Evolutionary conservation across 768 basidiomycete genomes (phyloP).

Genomic region (Boletus sensibilis): DNA sequence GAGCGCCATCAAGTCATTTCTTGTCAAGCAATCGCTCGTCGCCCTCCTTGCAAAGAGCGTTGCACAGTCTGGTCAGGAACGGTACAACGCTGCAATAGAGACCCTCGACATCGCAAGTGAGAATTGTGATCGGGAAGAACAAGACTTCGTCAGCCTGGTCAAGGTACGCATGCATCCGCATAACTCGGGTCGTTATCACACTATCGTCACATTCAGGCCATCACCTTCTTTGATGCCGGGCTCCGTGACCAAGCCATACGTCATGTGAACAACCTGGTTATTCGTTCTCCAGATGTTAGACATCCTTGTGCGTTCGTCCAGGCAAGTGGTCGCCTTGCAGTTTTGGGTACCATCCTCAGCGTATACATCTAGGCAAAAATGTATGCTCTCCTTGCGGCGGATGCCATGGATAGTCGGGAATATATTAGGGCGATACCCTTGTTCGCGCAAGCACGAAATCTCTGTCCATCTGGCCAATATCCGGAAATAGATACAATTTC

Average conservation of each 20-base stretch:
- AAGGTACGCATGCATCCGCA: constrained; percentile 6
- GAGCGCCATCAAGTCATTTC: constrained; percentile 6
- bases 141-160: constrained; percentile 5
- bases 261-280: neutral
- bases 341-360: neutral
- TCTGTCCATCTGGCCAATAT: constrained; percentile 10
- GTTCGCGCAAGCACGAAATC: constrained; percentile 4
- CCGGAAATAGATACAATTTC: constrained; percentile 14
- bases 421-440: neutral
- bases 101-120: constrained; percentile 1
- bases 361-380: constrained; percentile 14
- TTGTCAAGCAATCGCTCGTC: constrained; percentile 1
- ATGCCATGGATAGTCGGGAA: constrained; percentile 2
- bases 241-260: neutral
- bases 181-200: neutral
- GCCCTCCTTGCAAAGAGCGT: constrained; percentile 10
- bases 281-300: neutral
- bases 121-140: neutral
- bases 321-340: constrained; percentile 1
- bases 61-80: neutral
- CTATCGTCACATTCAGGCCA: constrained; percentile 1
- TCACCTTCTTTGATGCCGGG: constrained; percentile 9
- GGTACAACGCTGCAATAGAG: neutral
- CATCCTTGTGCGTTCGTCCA: constrained; percentile 10
- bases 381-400: constrained; percentile 9